These are phyloP conservation scores for Williopsis jadinii DNA, from an alignment of 1,139 yeast genomes.

Conservation along the genomic window DNA sequence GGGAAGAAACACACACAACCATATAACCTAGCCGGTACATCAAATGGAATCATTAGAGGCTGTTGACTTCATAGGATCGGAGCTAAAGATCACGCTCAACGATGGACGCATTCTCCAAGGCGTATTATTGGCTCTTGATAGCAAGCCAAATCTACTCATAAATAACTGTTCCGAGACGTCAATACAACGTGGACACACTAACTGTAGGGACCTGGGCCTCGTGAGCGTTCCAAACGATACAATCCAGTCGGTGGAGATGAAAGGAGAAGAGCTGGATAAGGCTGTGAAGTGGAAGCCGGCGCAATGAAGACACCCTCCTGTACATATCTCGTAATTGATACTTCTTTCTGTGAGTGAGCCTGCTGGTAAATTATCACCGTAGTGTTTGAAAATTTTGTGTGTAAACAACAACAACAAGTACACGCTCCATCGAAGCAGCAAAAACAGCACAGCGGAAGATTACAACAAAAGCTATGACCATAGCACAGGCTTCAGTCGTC, in stretches of 20 bases:
- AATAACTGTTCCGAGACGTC: conserved; percentile 21
- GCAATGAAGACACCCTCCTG: not conserved
- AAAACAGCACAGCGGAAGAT: too few species aligned
- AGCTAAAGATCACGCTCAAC: conserved; percentile 18
- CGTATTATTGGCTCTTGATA: conserved; percentile 30
- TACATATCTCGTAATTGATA: too few species aligned
- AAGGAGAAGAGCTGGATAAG: conserved; percentile 20
- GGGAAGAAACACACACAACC: too few species aligned
- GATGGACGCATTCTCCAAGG: conserved; percentile 29
- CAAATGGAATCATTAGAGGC: too few species aligned
- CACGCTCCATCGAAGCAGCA: too few species aligned
- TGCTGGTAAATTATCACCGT: too few species aligned
- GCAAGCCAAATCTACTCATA: conserved; percentile 29
- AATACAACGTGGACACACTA: conserved; percentile 10
- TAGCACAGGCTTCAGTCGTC: too few species aligned
- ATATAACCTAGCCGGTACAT: too few species aligned
- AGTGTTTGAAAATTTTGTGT: too few species aligned
- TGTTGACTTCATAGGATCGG: conserved; percentile 17
- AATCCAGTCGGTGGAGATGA: conserved; percentile 21
- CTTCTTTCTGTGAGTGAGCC: too few species aligned
- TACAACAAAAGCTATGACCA: too few species aligned
- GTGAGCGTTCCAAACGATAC: conserved; percentile 29
- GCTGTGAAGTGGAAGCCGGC: conserved; percentile 20
- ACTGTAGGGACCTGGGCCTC: conserved; percentile 28
- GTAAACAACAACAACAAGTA: too few species aligned